Percentiles rank a stretch among this genome's conserved stretches.
These are phyloP conservation scores for Phialemoniopsis sp. DNA, from an alignment of 2,329 filamentous ascomycete species.

Conservation along the genomic window DNA sequence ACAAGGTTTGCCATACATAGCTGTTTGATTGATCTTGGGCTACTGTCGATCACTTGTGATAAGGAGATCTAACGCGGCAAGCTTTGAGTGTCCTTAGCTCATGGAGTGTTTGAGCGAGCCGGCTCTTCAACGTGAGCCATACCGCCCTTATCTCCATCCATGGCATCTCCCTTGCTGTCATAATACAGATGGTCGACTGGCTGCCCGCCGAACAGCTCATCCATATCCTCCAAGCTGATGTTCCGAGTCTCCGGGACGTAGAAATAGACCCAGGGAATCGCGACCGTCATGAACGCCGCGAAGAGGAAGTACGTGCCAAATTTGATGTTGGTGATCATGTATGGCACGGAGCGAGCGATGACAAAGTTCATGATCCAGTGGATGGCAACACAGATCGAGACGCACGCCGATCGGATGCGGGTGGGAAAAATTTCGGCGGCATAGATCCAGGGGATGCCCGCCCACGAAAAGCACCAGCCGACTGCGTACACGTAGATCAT, in stretches of 20 bases:
- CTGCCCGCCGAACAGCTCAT: slow-evolving; percentile 1
- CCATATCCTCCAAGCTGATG: slow-evolving; percentile 4
- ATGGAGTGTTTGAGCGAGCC: no score
- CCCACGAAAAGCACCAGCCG: slow-evolving; percentile 12
- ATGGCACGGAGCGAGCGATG: slow-evolving; percentile 31
- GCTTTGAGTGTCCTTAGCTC: no score
- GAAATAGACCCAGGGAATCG: slow-evolving; percentile 1
- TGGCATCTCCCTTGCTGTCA: no score
- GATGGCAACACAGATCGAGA: slow-evolving; percentile 14
- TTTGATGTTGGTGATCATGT: slow-evolving; percentile 33
- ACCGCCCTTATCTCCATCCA: no score
- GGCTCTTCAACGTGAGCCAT: no score
- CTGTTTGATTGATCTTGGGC: no score
- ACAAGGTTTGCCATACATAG: no score
- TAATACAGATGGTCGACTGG: no score
- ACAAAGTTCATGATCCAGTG: slow-evolving; percentile 34
- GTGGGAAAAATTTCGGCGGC: slow-evolving; percentile 37
- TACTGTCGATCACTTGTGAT: no score
- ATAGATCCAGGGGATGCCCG: slow-evolving; percentile 38
- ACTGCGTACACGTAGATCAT: slow-evolving; percentile 23
- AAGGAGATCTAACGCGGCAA: no score
- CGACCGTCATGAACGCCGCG: slow-evolving; percentile 1
- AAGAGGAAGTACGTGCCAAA: slow-evolving; percentile 44
- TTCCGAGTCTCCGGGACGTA: slow-evolving; percentile 3
- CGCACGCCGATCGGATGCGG: slow-evolving; percentile 15